Evolutionary conservation across 208 protist species (phyloP).

Genomic region (Trypanosomatidae sp.): DNA sequence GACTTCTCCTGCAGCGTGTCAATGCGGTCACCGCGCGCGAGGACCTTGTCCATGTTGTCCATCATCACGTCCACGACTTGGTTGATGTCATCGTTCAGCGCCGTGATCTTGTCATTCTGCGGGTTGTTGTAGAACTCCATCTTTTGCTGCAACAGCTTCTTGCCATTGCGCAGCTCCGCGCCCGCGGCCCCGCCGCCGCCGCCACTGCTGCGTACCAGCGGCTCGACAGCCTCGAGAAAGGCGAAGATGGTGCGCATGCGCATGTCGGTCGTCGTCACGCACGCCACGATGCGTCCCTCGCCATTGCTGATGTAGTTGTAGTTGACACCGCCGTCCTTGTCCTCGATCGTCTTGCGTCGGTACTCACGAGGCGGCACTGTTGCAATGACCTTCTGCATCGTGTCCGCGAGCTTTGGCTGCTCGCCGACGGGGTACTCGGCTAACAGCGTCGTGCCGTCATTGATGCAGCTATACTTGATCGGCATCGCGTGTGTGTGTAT

Average conservation of each 20-base stretch:
- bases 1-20: slow-evolving; percentile 85
- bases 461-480: slow-evolving; percentile 87
- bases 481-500: too few species aligned
- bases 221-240: slow-evolving; percentile 85
- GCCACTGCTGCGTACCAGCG: slow-evolving; percentile 50
- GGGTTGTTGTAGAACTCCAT: slow-evolving; percentile 91
- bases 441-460: slow-evolving; percentile 61
- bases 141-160: slow-evolving; percentile 87
- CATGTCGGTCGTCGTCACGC: slow-evolving; percentile 78
- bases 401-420: slow-evolving; percentile 60
- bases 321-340: slow-evolving; percentile 82
- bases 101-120: slow-evolving; percentile 86
- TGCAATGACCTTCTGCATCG: slow-evolving; percentile 82
- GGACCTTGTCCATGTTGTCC: slow-evolving; percentile 88
- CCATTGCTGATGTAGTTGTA: slow-evolving; percentile 89
- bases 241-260: slow-evolving; percentile 85
- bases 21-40: slow-evolving; percentile 75
- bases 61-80: slow-evolving; percentile 89
- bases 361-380: slow-evolving; percentile 78
- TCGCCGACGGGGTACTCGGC: slow-evolving; percentile 71
- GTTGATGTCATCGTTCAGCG: slow-evolving; percentile 83
- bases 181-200: slow-evolving; percentile 19
- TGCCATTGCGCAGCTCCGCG: slow-evolving; percentile 69
- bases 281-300: slow-evolving; percentile 77
- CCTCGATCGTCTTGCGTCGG: slow-evolving; percentile 82